Conservation (phyloP, 2,329 filamentous ascomycete species). For the Lasiodiplodia citricola region DNA sequence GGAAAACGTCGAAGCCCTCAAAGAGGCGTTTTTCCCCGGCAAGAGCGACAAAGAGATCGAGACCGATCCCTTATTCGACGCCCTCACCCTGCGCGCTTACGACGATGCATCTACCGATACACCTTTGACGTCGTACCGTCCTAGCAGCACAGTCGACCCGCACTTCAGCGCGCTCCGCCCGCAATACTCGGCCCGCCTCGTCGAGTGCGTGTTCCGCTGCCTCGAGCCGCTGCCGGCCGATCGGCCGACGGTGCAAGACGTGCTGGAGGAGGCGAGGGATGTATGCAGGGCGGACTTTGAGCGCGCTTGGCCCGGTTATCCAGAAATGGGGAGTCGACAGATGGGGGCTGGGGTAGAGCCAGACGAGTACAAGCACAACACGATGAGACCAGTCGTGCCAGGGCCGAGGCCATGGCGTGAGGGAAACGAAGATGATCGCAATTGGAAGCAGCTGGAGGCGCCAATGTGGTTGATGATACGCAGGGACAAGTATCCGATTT, state of each 20-base stretch:
- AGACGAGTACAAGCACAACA: too few relatives aligned
- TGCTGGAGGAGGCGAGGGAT: background rate
- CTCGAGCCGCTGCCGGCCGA: background rate
- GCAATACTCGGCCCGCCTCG: background rate
- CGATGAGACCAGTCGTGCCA: background rate
- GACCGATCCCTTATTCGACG: background rate
- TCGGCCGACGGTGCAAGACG: background rate
- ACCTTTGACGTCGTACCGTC: background rate
- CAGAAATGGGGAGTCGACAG: too few relatives aligned
- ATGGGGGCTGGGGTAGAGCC: background rate
- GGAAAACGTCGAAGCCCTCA: too few relatives aligned
- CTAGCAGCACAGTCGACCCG: background rate
- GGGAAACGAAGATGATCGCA: background rate
- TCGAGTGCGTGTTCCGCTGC: slow-evolving; percentile 1
- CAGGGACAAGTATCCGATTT: slow-evolving; percentile 2
- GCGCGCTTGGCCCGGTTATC: background rate
- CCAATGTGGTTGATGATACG: background rate
- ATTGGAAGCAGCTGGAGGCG: too few relatives aligned
- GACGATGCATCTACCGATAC: too few relatives aligned
- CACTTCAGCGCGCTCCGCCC: background rate
- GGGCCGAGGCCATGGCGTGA: background rate
- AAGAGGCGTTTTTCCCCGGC: too few relatives aligned
- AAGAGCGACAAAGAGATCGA: background rate
- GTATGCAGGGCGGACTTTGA: background rate
- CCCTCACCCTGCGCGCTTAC: background rate